Evolutionary conservation across 495 filamentous ascomycete species (phyloP), one percentile per base, ranked within the genome.

Genomic region (Aspergillus sparsus): DNA sequence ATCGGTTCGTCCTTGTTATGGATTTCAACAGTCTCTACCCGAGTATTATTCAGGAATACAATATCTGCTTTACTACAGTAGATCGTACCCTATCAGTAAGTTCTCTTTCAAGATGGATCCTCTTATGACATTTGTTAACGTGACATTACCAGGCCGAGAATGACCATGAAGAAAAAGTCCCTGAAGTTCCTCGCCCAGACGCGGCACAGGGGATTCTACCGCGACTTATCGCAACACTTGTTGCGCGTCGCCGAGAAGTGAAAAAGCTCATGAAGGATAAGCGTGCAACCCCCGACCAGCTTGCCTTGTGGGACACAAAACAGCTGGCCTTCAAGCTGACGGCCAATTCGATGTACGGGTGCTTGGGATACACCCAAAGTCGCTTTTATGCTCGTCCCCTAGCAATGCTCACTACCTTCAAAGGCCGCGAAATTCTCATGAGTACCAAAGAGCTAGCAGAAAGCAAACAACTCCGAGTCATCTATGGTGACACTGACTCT

Each of bases 21-120:
- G 94, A 98, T 77, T 98, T 98, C 79, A 98, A 98, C 83, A 96
- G 92, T 73, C 79, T 98, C 65, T 98, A 98, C 67, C 94, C 94
- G 12, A 97, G 92, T 73, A 97, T 98, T 65, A 98, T 98, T 64
- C 95, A 98, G 71, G 95, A 98, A 80, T 98, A 85, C 77, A 98
- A 98, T 71, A 98, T 98, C 67, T 98, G 94, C 78, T 98, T 98
- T 74, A 98, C 94, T 5, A 98, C 94, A 0, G 92, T 98, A 5
- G 91, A 98, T 62, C 80, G 90, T 55, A 77, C 76, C 31, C 84
- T 82, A 66, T 80, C 80, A 69, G 83, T 85, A 78, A 79, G 83
- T 66, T 47, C 10, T 53, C 8, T 32, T 52, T 0, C 8, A 31
- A n/a, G 12, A 35, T 9, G 18, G 21, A 27, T 53, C 9, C 1